phyloP scores from a whole-genome alignment of 208 protist genomes.

The Acanthamoeba lenticulata region DNA sequence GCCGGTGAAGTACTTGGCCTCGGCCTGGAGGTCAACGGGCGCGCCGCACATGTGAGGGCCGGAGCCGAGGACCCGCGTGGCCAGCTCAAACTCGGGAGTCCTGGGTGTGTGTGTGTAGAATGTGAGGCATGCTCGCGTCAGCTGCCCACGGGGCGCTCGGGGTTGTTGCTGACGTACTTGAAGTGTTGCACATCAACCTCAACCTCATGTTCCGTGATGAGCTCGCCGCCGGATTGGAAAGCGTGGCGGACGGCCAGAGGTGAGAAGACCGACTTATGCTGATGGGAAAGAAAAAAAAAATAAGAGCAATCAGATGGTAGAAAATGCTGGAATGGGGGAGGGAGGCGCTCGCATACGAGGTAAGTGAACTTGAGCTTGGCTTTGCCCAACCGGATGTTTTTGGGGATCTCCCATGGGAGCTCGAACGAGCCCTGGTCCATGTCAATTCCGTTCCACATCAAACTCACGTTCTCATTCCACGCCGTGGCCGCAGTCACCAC shows the following conservation, averaged over 20 bases:
- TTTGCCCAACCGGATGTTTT: neutral
- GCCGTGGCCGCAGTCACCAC: neutral
- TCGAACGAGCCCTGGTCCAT: neutral
- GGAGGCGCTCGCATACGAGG: neutral
- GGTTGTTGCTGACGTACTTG: neutral
- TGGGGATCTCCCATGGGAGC: neutral
- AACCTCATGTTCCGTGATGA: neutral
- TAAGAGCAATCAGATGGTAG: neutral
- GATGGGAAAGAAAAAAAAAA: neutral
- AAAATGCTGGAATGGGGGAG: neutral
- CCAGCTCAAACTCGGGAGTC: neutral
- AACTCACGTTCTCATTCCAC: neutral
- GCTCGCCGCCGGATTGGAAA: neutral
- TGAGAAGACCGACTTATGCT: neutral
- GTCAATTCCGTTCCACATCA: neutral
- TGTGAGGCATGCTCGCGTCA: neutral
- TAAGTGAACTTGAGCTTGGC: neutral
- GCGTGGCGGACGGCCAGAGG: neutral
- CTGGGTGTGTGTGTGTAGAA: neutral
- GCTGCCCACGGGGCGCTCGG: neutral
- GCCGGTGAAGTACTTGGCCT: slow-evolving; percentile 56
- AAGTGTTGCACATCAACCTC: slow-evolving; percentile 3
- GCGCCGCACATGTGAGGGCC: neutral
- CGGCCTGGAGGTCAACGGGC: neutral
- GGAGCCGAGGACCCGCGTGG: neutral